Percentiles rank a stretch among this genome's conserved stretches.
These are phyloP conservation scores for Penicillium nordicum DNA, from an alignment of 2,329 filamentous ascomycete genomes.

Conservation along the genomic window DNA sequence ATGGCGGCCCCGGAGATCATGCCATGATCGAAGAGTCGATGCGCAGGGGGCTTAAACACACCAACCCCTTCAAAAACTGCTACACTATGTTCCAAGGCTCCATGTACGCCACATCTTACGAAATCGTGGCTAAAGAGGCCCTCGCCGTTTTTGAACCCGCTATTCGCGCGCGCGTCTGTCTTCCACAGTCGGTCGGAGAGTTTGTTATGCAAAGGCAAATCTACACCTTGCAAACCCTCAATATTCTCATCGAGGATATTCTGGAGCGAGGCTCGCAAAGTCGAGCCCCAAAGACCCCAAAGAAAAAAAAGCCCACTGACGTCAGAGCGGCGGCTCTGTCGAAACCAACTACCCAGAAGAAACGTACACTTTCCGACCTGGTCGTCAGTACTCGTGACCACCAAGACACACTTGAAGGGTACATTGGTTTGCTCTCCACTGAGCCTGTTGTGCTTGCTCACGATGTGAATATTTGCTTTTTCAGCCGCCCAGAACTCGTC, in stretches of 20 bases:
- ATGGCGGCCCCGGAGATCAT: not conserved
- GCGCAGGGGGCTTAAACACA: not conserved
- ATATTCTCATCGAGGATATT: not conserved
- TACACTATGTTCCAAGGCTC: not conserved
- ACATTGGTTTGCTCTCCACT: not conserved
- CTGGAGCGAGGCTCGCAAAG: not conserved
- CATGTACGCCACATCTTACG: not conserved
- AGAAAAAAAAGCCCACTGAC: not conserved
- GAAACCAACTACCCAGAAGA: not conserved
- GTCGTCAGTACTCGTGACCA: not conserved
- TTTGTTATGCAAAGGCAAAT: not conserved
- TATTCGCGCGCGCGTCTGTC: not conserved
- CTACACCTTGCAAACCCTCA: not conserved
- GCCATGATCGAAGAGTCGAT: not conserved
- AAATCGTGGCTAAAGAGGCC: not conserved
- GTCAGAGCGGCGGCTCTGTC: not conserved
- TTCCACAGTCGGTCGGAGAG: not conserved
- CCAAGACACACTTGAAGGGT: not conserved
- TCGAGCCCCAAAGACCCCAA: not conserved
- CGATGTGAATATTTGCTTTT: not conserved
- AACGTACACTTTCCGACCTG: not conserved
- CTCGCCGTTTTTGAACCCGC: not conserved
- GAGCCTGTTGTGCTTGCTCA: not conserved
- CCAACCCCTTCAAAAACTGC: not conserved
- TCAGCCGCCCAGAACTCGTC: not conserved